Conservation (phyloP, 2,329 filamentous ascomycete genomes). For the Fusarium pilosicola region DNA sequence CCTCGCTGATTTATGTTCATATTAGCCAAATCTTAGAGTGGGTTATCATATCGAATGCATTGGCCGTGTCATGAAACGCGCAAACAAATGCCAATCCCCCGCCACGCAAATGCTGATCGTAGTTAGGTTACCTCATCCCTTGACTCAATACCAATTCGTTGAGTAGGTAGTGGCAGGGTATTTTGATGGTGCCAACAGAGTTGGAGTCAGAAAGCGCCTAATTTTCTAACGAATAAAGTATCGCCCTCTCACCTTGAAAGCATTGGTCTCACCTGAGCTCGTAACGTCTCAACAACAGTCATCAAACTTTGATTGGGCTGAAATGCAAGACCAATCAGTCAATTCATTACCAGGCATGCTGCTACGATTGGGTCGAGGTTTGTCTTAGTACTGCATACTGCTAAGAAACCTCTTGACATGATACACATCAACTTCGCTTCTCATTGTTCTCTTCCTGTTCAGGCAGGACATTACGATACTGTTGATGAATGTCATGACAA, state of each 20-base stretch:
- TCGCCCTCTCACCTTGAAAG: conserved; percentile 8
- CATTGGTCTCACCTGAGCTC: conserved; percentile 27
- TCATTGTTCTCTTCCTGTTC: conserved; percentile 3
- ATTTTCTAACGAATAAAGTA: conserved; percentile 20
- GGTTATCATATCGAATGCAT: background rate
- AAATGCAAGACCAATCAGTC: conserved; percentile 25
- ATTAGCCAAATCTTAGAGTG: conserved; percentile 23
- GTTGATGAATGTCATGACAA: conserved; percentile 12
- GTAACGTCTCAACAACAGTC: conserved; percentile 36
- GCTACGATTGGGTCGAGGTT: conserved; percentile 33
- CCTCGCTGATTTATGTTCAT: background rate
- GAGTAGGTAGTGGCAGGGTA: conserved; percentile 21
- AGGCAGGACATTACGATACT: conserved; percentile 2
- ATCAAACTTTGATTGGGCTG: conserved; percentile 28
- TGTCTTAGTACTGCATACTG: conserved; percentile 29
- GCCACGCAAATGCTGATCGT: conserved; percentile 17
- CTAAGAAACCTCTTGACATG: conserved; percentile 28
- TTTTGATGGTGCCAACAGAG: conserved; percentile 33
- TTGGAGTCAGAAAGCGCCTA: conserved; percentile 22
- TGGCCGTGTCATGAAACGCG: background rate
- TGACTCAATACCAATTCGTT: conserved; percentile 24
- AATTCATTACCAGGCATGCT: conserved; percentile 26
- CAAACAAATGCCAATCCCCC: conserved; percentile 6
- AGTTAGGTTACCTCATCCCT: background rate
- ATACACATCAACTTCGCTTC: conserved; percentile 9